These are phyloP conservation scores for Tilletiopsis washingtonensis DNA, from an alignment of 1,284 basidiomycete species.

Conservation along the genomic window DNA sequence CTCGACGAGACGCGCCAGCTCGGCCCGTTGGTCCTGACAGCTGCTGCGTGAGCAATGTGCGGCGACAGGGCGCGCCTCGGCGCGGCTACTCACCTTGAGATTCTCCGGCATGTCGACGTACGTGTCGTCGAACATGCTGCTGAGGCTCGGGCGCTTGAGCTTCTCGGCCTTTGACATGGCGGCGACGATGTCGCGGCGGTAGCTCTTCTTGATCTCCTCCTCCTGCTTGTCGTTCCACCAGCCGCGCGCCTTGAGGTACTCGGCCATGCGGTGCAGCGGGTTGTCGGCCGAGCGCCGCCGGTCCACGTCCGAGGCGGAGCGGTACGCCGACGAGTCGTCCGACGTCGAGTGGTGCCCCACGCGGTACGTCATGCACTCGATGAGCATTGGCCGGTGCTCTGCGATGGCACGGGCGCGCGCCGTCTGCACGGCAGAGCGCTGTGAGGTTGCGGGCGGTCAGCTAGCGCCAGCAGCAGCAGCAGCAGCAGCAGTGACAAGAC, in stretches of 20 bases:
- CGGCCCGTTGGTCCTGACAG: constrained; percentile 66
- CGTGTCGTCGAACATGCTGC: constrained; percentile 77
- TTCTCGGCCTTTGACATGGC: constrained; percentile 72
- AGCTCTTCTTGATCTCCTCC: constrained; percentile 60
- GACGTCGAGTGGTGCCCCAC: constrained; percentile 93
- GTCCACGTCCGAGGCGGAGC: constrained; percentile 12
- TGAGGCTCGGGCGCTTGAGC: constrained; percentile 62
- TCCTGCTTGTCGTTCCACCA: constrained; percentile 80
- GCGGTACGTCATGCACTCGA: constrained; percentile 57
- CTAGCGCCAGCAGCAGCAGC: too few relatives aligned
- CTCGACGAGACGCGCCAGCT: constrained; percentile 63
- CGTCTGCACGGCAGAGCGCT: constrained; percentile 67
- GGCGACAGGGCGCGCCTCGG: neutral
- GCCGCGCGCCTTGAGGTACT: constrained; percentile 63
- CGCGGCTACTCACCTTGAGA: constrained; percentile 48
- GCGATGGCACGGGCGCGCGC: constrained; percentile 69
- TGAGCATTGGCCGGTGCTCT: constrained; percentile 65
- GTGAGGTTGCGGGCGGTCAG: too few relatives aligned
- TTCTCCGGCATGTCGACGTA: constrained; percentile 55
- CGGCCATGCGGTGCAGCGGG: constrained; percentile 73
- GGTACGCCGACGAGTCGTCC: constrained; percentile 84
- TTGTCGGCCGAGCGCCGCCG: constrained; percentile 56
- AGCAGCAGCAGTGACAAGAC: too few relatives aligned
- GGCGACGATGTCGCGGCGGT: constrained; percentile 66
- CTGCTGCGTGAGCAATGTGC: neutral